Evolutionary conservation across 1,284 basidiomycete genomes (phyloP).

Genomic region (Xerocomus amazonicus): DNA sequence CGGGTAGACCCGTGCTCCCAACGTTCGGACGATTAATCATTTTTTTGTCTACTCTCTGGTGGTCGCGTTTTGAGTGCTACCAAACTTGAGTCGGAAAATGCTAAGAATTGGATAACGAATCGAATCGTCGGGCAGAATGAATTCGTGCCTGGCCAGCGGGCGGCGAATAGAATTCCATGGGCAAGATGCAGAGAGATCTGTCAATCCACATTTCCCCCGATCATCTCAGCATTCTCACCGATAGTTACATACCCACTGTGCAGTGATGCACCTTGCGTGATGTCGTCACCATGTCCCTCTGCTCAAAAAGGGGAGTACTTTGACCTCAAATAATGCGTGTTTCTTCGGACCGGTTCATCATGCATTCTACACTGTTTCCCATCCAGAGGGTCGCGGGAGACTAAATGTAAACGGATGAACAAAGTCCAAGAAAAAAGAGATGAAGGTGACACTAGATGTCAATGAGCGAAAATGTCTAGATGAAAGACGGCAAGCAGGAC

Average conservation of each 20-base stretch:
- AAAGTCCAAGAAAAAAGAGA: not conserved
- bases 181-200: not conserved
- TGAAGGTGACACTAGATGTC: not conserved
- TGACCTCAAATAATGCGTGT: not conserved
- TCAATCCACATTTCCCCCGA: constrained; percentile 1
- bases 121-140: too few relatives aligned
- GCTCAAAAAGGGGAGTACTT: constrained; percentile 1
- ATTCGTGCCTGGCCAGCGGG: not conserved
- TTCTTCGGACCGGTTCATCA: constrained; percentile 14
- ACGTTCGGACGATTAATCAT: not conserved
- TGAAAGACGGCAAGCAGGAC: constrained; percentile 1
- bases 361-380: constrained; percentile 13
- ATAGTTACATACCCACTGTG: constrained; percentile 5
- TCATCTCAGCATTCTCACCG: constrained; percentile 8
- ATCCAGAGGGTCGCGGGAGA: constrained; percentile 21
- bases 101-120: not conserved
- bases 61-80: not conserved
- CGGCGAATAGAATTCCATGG: constrained; percentile 1
- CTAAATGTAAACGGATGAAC: not conserved
- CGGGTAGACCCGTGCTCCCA: not conserved
- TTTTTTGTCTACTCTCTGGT: constrained; percentile 1
- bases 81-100: not conserved
- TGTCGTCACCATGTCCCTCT: constrained; percentile 13
- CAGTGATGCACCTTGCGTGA: not conserved
- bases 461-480: not conserved